These are phyloP conservation scores for Gnomoniopsis sp. DNA, from an alignment of 2,329 filamentous ascomycete species.

Conservation along the genomic window DNA sequence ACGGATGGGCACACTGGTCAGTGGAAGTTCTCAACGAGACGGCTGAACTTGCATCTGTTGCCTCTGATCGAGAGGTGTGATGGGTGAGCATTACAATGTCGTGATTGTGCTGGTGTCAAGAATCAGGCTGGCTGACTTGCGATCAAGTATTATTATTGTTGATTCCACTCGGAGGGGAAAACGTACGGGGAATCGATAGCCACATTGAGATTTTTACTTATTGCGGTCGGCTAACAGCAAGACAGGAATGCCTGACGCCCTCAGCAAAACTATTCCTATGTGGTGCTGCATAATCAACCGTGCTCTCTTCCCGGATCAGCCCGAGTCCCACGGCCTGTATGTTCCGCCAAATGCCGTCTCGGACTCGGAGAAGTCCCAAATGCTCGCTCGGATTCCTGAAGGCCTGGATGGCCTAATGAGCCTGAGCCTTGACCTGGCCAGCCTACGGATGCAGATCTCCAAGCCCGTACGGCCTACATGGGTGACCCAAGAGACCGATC, in stretches of 20 bases:
- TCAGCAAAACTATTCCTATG: constrained; percentile 89
- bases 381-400: constrained; percentile 55
- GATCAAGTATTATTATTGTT: constrained; percentile 69
- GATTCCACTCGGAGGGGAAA: constrained; percentile 93
- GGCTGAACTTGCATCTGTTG: constrained; percentile 81
- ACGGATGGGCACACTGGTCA: constrained; percentile 90
- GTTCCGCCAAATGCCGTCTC: constrained; percentile 72
- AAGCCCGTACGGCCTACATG: constrained; percentile 78
- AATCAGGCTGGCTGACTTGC: background rate
- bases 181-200: constrained; percentile 43
- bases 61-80: constrained; percentile 62
- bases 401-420: constrained; percentile 50
- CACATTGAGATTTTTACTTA: background rate
- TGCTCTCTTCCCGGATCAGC: constrained; percentile 63
- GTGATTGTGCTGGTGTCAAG: background rate
- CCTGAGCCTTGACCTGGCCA: constrained; percentile 57
- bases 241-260: constrained; percentile 82
- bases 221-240: background rate
- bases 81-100: constrained; percentile 60
- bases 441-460: constrained; percentile 52
- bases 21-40: constrained; percentile 83
- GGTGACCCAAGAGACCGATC: constrained; percentile 66
- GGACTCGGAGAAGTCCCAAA: constrained; percentile 75
- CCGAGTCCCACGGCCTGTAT: constrained; percentile 51
- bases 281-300: constrained; percentile 89